phyloP scores from a whole-genome alignment of 345 rosid genomes.

The Aethionema arabicum region DNA sequence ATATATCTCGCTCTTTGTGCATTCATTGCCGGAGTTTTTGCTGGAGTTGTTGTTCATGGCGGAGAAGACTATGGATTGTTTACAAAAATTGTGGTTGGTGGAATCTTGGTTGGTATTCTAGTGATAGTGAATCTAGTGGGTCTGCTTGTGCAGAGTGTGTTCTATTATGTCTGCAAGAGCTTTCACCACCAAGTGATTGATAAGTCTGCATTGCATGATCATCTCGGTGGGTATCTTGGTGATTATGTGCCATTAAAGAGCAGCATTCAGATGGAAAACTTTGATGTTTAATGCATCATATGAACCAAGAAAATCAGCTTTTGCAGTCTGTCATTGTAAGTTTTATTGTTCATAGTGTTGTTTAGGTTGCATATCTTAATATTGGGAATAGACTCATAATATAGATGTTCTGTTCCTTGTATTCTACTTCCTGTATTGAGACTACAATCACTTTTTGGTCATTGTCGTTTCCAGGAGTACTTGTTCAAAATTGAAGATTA shows the following conservation, averaged over 20 bases:
- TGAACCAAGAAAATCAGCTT: conserved; percentile 6
- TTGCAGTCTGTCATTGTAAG: conserved; percentile 28
- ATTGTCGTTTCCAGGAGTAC: conserved; percentile 20
- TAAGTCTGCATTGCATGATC: conserved; percentile 71
- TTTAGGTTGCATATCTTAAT: conserved; percentile 26
- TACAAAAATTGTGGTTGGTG: conserved; percentile 64
- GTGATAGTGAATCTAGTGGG: conserved; percentile 90
- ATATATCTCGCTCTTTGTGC: conserved; percentile 56
- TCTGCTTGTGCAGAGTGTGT: conserved; percentile 84
- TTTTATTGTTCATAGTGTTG: conserved; percentile 25
- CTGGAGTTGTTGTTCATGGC: conserved; percentile 71
- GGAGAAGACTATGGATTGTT: conserved; percentile 59
- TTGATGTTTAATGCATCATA: conserved; percentile 48
- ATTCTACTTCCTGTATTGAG: no score
- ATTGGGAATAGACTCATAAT: conserved; percentile 23
- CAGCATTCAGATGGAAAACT: conserved; percentile 84
- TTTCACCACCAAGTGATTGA: conserved; percentile 82
- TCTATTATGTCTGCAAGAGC: conserved; percentile 92
- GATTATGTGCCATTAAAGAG: conserved; percentile 92
- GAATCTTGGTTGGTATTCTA: conserved; percentile 72
- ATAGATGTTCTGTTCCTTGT: conserved; percentile 30
- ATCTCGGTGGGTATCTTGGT: conserved; percentile 94
- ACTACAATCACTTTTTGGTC: conserved; percentile 9
- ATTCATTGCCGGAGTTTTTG: conserved; percentile 45
- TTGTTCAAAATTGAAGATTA: conserved; percentile 24